These are phyloP conservation scores for Hypoxylon sp. DNA, from an alignment of 2,329 filamentous ascomycete genomes.

Conservation along the genomic window DNA sequence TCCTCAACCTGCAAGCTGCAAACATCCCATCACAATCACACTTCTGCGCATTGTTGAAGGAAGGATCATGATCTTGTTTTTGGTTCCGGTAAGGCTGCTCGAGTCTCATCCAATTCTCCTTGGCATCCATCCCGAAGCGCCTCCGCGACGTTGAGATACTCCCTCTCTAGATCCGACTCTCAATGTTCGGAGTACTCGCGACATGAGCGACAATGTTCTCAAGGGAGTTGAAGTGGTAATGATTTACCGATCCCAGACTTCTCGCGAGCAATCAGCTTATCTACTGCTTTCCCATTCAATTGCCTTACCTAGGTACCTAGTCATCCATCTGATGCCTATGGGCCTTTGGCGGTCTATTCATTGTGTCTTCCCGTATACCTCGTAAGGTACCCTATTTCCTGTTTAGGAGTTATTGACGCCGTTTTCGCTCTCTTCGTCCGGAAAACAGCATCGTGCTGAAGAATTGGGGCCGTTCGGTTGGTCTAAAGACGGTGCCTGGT, in stretches of 20 bases:
- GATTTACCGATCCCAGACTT: too few species aligned
- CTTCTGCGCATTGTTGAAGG: slow-evolving; percentile 14
- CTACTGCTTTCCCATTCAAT: background rate
- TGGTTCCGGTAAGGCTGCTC: slow-evolving; percentile 13
- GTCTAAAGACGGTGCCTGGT: slow-evolving; percentile 20
- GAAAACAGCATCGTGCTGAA: slow-evolving; percentile 1
- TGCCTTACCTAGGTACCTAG: too few species aligned
- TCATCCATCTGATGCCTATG: background rate
- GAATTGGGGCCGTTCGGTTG: slow-evolving; percentile 9
- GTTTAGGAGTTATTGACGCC: slow-evolving; percentile 1
- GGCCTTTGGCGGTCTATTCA: background rate
- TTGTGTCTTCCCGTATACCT: background rate
- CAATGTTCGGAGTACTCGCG: background rate
- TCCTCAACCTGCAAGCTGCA: slow-evolving; percentile 43
- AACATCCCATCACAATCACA: slow-evolving; percentile 46
- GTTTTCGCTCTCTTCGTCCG: background rate
- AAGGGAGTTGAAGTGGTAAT: too few species aligned
- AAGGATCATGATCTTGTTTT: slow-evolving; percentile 33
- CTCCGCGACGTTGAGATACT: slow-evolving; percentile 15
- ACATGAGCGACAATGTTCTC: background rate
- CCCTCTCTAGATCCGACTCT: slow-evolving; percentile 2
- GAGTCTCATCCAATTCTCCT: slow-evolving; percentile 18
- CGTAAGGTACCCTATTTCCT: background rate
- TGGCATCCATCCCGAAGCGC: slow-evolving; percentile 31
- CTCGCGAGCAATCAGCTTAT: background rate